Percentiles rank a stretch among this genome's conserved stretches.
These are phyloP conservation scores for Cryptococcus sp. DNA, from an alignment of 1,284 basidiomycete species.

Conservation along the genomic window DNA sequence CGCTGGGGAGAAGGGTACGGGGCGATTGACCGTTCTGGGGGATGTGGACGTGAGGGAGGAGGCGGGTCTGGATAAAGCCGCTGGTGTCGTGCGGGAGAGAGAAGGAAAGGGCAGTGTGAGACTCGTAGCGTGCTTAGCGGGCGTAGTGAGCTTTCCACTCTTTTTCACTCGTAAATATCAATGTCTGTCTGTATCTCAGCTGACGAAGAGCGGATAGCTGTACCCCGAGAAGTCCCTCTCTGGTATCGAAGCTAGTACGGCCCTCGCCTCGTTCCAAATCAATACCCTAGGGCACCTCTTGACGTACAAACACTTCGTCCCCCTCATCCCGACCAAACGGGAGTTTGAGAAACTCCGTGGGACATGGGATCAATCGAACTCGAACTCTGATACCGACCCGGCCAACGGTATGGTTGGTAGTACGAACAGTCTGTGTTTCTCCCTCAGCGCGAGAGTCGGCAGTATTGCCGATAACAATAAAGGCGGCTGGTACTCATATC, in stretches of 20 bases:
- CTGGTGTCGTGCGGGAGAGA: slow-evolving; percentile 46
- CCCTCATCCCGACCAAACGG: slow-evolving; percentile 53
- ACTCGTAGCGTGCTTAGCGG: slow-evolving; percentile 56
- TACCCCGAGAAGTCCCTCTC: slow-evolving; percentile 57
- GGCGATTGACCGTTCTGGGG: slow-evolving; percentile 51
- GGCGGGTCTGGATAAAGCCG: slow-evolving; percentile 48
- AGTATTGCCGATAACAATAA: slow-evolving; percentile 55
- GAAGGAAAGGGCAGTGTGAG: slow-evolving; percentile 52
- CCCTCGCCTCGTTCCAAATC: slow-evolving; percentile 46
- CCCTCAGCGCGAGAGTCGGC: slow-evolving; percentile 56
- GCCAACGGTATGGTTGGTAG: slow-evolving; percentile 47
- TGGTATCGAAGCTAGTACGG: slow-evolving; percentile 46
- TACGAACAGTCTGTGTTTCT: slow-evolving; percentile 51
- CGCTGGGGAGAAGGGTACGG: slow-evolving; percentile 1
- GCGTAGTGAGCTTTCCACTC: slow-evolving; percentile 40
- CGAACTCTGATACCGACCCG: slow-evolving; percentile 36
- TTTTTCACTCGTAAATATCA: not conserved
- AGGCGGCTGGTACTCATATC: slow-evolving; percentile 70
- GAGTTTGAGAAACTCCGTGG: slow-evolving; percentile 32
- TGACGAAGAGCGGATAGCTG: slow-evolving; percentile 37
- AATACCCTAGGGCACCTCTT: slow-evolving; percentile 58
- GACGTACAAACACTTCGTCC: slow-evolving; percentile 57
- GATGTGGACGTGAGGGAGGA: slow-evolving; percentile 54
- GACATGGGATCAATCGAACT: slow-evolving; percentile 13
- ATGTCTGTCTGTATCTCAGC: not conserved